Base-by-base conservation (phyloP, 306 rosid genomes). In the Phaseolus lunatus region DNA sequence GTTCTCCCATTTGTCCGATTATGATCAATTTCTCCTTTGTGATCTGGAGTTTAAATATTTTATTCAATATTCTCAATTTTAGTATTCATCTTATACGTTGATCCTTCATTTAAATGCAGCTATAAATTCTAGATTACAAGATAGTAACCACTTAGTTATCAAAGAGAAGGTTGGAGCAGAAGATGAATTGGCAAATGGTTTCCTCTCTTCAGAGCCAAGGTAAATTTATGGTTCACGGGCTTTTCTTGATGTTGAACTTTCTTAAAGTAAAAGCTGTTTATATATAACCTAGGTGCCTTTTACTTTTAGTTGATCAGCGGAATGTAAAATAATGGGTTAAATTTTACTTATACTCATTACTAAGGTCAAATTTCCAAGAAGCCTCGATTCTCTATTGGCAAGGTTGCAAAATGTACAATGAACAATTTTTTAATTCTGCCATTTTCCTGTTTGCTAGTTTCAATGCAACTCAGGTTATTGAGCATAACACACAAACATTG, bases 181-280 rank as follows among this genome's bases (percentile, higher is more conserved):
- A 78, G 78, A 61, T 81, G 78, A 76, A 66, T n/a, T 67, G 62
- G 72, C 84, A 45, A 91, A 93, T 72, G 97, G 93, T 53, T 82
- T 76, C 71, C 89, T 83, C 48, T 56, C 82, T 80, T 83, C 80
- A 20, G 86, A 78, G 5, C 45, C 85, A 47, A 72, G 89, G 95
- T 92, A 72, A 82, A 80, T 50, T 41, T 48, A 44, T 73, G 72
- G 80, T 44, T 80, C 50, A 39, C 20, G 8, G 10, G 59, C 22
- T 19, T 73, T 53, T 48, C 24, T 48, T 58, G 66, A 58, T 58
- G 76, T 47, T 20, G 66, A 61, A 50, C 0, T 13, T 53, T 75
- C 66, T 56, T 13, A 13, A 23, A 2, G 22, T 20, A 50, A 41
- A 62, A 76, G 52, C 54, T 33, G 53, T 44, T 75, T 11, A 69